Evolutionary conservation across 78 protist species (phyloP).

Genomic region (Creolimax fragrantissima): DNA sequence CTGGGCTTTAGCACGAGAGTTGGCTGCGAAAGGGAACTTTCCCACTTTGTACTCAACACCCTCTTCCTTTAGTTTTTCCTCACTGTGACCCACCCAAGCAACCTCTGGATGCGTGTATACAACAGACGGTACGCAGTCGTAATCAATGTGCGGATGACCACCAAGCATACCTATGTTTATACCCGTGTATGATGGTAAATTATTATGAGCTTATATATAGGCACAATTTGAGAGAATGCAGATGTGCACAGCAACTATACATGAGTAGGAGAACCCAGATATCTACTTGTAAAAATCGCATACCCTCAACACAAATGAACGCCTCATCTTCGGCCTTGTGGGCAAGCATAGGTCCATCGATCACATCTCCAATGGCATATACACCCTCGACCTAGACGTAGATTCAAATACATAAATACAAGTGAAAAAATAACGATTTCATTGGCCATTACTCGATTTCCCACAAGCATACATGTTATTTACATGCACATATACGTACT

Average conservation of each 20-base stretch:
- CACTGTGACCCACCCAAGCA: constrained; percentile 96
- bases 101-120: constrained; percentile 99
- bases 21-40: constrained; percentile 92
- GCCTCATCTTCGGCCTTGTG: constrained; percentile 99
- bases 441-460: no score
- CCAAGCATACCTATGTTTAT: constrained; percentile 66
- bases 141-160: constrained; percentile 89
- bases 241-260: no score
- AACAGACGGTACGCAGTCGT: constrained; percentile 94
- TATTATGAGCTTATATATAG: constrained; percentile 34
- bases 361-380: constrained; percentile 98
- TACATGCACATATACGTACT: no score
- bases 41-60: constrained; percentile 75
- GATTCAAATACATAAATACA: neutral
- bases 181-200: constrained; percentile 75
- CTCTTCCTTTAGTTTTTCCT: constrained; percentile 83
- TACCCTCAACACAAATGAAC: constrained; percentile 5
- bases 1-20: constrained; percentile 89
- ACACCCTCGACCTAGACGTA: constrained; percentile 43
- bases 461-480: no score
- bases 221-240: neutral
- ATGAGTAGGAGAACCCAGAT: no score
- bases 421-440: no score
- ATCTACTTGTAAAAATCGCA: no score
- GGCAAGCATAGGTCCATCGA: constrained; percentile 98